Evolutionary conservation across 805 yeast species (phyloP).

Genomic region (Blastobotrys muscicola): DNA sequence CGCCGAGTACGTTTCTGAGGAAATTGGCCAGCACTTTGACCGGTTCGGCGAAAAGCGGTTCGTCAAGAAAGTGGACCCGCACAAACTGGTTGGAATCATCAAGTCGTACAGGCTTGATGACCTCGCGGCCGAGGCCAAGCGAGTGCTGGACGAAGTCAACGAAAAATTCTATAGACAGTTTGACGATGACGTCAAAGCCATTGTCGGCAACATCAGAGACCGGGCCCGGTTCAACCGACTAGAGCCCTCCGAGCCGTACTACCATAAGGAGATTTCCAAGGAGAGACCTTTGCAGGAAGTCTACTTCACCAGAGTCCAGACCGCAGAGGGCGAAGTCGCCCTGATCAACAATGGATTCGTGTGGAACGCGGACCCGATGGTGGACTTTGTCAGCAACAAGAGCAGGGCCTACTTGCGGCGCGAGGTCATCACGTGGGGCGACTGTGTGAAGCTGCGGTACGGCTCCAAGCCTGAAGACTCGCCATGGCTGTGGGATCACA

Average conservation of each 20-base stretch:
- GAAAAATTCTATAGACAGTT: conserved; percentile 59
- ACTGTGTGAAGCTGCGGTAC: conserved; percentile 86
- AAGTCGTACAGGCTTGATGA: conserved; percentile 15
- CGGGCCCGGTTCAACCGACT: conserved; percentile 69
- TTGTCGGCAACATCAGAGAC: conserved; percentile 60
- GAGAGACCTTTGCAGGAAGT: conserved; percentile 67
- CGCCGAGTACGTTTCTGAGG: conserved; percentile 34
- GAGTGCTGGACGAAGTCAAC: conserved; percentile 69
- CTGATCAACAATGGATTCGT: conserved; percentile 97
- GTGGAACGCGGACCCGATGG: conserved; percentile 92
- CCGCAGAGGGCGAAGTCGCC: conserved; percentile 39
- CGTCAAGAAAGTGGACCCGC: conserved; percentile 44
- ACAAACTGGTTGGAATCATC: conserved; percentile 45
- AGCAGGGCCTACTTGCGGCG: conserved; percentile 79
- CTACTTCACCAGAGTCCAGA: conserved; percentile 69
- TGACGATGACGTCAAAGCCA: conserved; percentile 61
- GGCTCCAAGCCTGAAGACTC: conserved; percentile 73
- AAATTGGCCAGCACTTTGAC: conserved; percentile 32
- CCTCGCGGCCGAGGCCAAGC: conserved; percentile 33
- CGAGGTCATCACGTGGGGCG: conserved; percentile 96
- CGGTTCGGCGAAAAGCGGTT: conserved; percentile 43
- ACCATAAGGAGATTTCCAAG: conserved; percentile 47
- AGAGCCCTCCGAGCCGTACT: conserved; percentile 71
- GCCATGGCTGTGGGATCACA: conserved; percentile 81
- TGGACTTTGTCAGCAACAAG: conserved; percentile 78